These are phyloP conservation scores for Lanzia echinophila DNA, from an alignment of 2,329 filamentous ascomycete species.

Conservation along the genomic window DNA sequence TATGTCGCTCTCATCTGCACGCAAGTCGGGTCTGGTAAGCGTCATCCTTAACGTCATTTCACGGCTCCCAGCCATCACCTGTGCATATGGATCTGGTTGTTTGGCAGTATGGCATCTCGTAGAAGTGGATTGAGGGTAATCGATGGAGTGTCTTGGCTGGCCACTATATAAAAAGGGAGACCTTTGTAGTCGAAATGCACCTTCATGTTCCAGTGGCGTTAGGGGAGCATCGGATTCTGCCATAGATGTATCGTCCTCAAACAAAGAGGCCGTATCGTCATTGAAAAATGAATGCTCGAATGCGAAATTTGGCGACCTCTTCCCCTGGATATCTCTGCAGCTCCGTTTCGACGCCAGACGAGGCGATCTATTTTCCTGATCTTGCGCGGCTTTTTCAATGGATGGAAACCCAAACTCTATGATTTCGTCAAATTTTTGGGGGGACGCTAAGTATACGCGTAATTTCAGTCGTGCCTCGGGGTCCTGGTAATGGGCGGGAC, in stretches of 20 bases:
- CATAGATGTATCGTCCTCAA: slow-evolving; percentile 49
- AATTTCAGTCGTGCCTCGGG: slow-evolving; percentile 82
- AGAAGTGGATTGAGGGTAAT: slow-evolving; percentile 31
- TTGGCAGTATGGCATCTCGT: slow-evolving; percentile 24
- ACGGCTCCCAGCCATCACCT: slow-evolving; percentile 53
- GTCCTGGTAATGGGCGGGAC: slow-evolving; percentile 80
- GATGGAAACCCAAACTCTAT: slow-evolving; percentile 89
- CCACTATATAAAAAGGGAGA: slow-evolving; percentile 20
- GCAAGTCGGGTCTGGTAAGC: slow-evolving; percentile 79
- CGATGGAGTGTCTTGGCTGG: slow-evolving; percentile 33
- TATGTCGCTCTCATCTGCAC: slow-evolving; percentile 64
- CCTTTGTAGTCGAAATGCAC: slow-evolving; percentile 25
- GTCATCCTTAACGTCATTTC: slow-evolving; percentile 98
- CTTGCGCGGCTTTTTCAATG: slow-evolving; percentile 38
- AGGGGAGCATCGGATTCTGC: slow-evolving; percentile 49
- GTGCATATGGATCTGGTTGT: slow-evolving; percentile 36
- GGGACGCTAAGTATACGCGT: slow-evolving; percentile 76
- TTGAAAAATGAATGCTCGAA: slow-evolving; percentile 51
- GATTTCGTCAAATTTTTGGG: slow-evolving; percentile 92
- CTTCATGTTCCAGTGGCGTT: slow-evolving; percentile 26
- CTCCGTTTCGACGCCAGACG: slow-evolving; percentile 15
- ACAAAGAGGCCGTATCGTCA: slow-evolving; percentile 50
- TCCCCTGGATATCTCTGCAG: slow-evolving; percentile 16
- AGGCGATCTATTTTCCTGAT: slow-evolving; percentile 28
- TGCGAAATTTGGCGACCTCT: slow-evolving; percentile 35